These are phyloP conservation scores for Spiraea crenata DNA, from an alignment of 331 rosid genomes.

Conservation along the genomic window DNA sequence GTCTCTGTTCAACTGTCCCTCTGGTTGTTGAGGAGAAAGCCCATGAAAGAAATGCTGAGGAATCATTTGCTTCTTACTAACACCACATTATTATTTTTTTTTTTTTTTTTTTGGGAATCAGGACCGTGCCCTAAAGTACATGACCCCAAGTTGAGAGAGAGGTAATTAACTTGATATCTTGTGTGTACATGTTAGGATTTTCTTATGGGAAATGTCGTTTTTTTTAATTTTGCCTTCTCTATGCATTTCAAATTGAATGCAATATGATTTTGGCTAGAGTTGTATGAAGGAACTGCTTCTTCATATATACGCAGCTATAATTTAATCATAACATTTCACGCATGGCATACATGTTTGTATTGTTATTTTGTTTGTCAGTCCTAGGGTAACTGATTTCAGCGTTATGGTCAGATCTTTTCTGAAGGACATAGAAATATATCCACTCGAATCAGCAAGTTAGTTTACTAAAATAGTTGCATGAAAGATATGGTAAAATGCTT, in stretches of 20 bases:
- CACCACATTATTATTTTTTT: background rate
- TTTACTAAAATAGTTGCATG: background rate
- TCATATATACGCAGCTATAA: too few species aligned
- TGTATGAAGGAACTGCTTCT: too few species aligned
- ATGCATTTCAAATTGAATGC: background rate
- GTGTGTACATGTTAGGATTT: background rate
- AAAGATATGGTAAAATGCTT: background rate
- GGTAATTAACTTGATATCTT: conserved; percentile 37
- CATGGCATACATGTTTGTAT: background rate
- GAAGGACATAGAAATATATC: conserved; percentile 6
- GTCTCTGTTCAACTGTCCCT: background rate
- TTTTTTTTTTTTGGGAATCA: conserved; percentile 39
- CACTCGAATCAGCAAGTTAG: background rate
- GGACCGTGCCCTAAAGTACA: conserved; percentile 88
- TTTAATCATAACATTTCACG: too few species aligned
- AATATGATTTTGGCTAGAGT: background rate
- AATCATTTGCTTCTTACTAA: background rate
- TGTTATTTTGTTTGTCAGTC: background rate
- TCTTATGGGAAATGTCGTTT: background rate
- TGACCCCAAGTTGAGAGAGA: conserved; percentile 89
- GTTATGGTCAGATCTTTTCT: background rate
- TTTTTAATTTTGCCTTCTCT: background rate
- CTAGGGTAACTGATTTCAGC: conserved; percentile 7
- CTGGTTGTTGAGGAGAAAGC: background rate
- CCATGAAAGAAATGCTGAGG: background rate